These are phyloP conservation scores for Amanita molliuscula DNA, from an alignment of 768 basidiomycete species.

Conservation along the genomic window DNA sequence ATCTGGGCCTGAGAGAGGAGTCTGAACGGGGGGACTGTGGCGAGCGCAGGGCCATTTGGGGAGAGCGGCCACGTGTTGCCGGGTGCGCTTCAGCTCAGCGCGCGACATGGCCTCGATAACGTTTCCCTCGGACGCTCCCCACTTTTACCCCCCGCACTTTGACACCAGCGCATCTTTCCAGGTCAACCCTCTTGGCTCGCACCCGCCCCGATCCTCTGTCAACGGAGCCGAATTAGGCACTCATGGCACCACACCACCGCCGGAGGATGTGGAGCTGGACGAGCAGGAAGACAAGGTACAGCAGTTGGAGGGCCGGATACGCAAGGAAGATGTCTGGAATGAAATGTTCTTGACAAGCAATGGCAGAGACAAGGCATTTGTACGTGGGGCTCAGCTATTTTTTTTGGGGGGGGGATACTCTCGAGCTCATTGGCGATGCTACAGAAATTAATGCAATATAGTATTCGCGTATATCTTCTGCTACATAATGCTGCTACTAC, in stretches of 20 bases:
- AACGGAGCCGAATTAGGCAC: constrained; percentile 34
- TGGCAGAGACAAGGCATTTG: constrained; percentile 80
- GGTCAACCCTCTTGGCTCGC: constrained; percentile 72
- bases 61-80: neutral
- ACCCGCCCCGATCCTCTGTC: constrained; percentile 61
- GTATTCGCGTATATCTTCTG: constrained; percentile 62
- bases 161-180: constrained; percentile 58
- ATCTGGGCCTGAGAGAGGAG: constrained; percentile 48
- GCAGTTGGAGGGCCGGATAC: constrained; percentile 35
- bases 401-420: neutral
- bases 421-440: neutral
- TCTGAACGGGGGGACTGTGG: constrained; percentile 51
- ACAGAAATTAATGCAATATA: constrained; percentile 84
- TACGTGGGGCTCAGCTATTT: constrained; percentile 26
- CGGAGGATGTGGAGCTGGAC: constrained; percentile 37
- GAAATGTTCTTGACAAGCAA: constrained; percentile 70
- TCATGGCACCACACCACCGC: constrained; percentile 24
- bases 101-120: constrained; percentile 52
- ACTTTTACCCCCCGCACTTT: constrained; percentile 49
- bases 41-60: constrained; percentile 33
- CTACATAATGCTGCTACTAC: constrained; percentile 49
- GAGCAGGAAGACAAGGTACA: constrained; percentile 37
- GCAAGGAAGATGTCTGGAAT: constrained; percentile 64
- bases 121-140: constrained; percentile 43
- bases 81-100: neutral